Base-by-base conservation (phyloP, 2,329 filamentous ascomycete species). In the Pleurostoma richardsiae region DNA sequence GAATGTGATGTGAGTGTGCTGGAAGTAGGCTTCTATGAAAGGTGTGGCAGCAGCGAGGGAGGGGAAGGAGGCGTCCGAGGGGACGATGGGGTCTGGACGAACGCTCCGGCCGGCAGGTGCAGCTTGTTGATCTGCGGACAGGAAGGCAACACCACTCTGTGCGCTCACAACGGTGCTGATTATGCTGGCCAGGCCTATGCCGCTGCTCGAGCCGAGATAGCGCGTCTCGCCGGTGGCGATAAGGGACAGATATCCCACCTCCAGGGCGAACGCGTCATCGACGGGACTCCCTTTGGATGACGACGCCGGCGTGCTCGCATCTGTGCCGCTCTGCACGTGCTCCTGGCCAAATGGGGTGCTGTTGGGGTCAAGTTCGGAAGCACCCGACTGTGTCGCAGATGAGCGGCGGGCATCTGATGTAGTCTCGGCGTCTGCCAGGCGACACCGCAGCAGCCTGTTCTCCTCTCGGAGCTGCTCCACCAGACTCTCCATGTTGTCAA, bases 161-260 rank as follows among this genome's bases (percentile, higher is more conserved):
- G 11, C 19, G 19, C 45, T 31, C 8, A 48, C 38, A 4, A 45
- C 19, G 26, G 10, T 39, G 11, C 39, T 31, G 28, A 48, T 27
- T n/a, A 48, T 19, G 7, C 29, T 29, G 10, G 39, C 46, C 27
- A 48, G 33, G 31, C 38, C 47, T 4, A 52, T 36, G 26, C 49
- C 52, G 40, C 47, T 52, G 39, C 50, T 52, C 5, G 52, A 43
- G n/a, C 52, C 52, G 4, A 52, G 47, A 42, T 48, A 54, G 4
- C 49, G 49, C 4, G 49, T 44, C 42, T 49, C 44, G 7, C 45
- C 42, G 4, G 50, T 47, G 19, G 46, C 42, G 1, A 38, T 44
- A n/a, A 47, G 36, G 10, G 44, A 36, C n/a, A 36, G 31, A 36
- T 36, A 36, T 36, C 31, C 7, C 7, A n/a, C 31, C n/a, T 36